A percentile compares a stretch with the other conserved stretches of the same genome.
These are phyloP conservation scores for Telopea speciosissima DNA, from an alignment of 177 flowering plant species.

Conservation along the genomic window DNA sequence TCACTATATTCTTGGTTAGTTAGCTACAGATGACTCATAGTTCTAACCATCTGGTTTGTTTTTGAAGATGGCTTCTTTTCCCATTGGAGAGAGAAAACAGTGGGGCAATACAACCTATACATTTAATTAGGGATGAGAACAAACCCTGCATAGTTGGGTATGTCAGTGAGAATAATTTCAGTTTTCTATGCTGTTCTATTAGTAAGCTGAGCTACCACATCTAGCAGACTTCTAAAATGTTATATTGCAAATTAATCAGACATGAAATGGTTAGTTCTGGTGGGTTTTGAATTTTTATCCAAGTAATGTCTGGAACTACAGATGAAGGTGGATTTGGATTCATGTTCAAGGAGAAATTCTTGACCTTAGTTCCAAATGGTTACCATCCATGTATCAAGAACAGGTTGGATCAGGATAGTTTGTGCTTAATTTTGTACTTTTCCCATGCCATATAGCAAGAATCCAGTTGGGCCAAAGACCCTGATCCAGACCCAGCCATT, in stretches of 20 bases:
- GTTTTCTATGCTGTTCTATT: neutral
- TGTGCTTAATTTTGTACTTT: neutral
- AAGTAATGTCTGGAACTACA: neutral
- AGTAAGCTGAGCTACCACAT: neutral
- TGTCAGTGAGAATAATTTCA: constrained; percentile 4
- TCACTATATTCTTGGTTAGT: neutral
- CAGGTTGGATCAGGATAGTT: neutral
- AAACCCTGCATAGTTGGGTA: constrained; percentile 67
- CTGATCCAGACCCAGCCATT: neutral
- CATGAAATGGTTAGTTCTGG: neutral
- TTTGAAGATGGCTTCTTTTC: constrained; percentile 73
- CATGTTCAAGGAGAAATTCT: neutral
- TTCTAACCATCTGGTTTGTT: constrained; percentile 6
- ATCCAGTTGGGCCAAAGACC: neutral
- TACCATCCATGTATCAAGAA: neutral
- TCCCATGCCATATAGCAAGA: neutral
- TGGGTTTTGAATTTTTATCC: neutral
- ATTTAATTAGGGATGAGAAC: constrained; percentile 53
- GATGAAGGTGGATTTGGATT: neutral
- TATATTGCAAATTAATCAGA: neutral
- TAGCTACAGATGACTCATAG: neutral
- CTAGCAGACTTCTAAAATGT: neutral
- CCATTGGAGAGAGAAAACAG: constrained; percentile 40
- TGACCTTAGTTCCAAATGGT: neutral
- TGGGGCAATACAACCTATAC: constrained; percentile 37